Evolutionary conservation across 495 filamentous ascomycete genomes (phyloP).

Genomic region (Penicillium soppii): DNA sequence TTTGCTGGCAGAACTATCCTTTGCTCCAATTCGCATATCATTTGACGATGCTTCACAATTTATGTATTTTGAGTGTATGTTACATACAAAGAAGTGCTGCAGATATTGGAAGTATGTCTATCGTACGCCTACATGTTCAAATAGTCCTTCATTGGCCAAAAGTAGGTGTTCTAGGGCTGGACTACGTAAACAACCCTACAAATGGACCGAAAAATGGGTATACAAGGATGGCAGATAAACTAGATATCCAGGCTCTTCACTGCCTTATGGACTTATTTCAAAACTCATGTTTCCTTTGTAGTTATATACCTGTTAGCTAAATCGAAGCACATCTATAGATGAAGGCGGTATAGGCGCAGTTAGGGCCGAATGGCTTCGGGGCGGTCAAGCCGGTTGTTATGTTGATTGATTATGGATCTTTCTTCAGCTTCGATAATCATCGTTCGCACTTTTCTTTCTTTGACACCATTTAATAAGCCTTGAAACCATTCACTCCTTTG

Average conservation of each 20-base stretch:
- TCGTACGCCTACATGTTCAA: no score
- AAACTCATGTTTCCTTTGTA: background rate
- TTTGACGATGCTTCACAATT: background rate
- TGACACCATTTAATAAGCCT: slow-evolving; percentile 13
- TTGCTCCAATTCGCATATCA: background rate
- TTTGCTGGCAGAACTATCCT: background rate
- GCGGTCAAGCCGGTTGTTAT: slow-evolving; percentile 27
- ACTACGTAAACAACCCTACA: no score
- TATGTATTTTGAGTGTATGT: no score
- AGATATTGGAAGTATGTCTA: no score
- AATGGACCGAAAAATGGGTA: no score
- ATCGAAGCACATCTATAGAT: background rate
- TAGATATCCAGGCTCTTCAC: no score
- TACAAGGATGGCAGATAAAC: no score
- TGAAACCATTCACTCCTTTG: slow-evolving; percentile 23
- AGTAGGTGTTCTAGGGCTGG: no score
- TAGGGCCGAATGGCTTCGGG: background rate
- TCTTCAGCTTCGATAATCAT: slow-evolving; percentile 16
- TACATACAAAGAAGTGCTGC: no score
- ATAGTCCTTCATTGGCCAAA: no score
- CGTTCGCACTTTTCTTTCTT: slow-evolving; percentile 11
- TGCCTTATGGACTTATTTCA: no score
- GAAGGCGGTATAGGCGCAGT: background rate
- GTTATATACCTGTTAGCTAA: background rate
- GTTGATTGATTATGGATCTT: slow-evolving; percentile 5